Conservation (phyloP, 352 stramenopile genomes). For the Phytophthora sansomeana region DNA sequence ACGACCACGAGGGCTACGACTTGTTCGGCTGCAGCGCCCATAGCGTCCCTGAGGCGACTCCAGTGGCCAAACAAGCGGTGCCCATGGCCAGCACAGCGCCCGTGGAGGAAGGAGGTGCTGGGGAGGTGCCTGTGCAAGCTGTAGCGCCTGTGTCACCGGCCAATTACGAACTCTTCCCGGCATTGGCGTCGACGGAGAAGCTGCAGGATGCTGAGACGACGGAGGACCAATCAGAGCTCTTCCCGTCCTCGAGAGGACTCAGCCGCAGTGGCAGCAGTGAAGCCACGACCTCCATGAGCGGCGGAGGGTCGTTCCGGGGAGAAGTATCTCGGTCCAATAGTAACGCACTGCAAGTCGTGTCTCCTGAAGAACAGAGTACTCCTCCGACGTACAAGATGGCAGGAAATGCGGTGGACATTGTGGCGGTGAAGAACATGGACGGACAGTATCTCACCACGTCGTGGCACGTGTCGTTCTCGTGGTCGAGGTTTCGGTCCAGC, state of each 20-base stretch:
- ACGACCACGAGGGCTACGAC: constrained; percentile 44
- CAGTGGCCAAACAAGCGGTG: constrained; percentile 19
- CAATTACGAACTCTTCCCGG: constrained; percentile 56
- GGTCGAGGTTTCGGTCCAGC: constrained; percentile 74
- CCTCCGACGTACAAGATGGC: constrained; percentile 69
- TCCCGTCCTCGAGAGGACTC: constrained; percentile 28
- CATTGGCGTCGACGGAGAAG: constrained; percentile 29
- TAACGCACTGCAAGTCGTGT: constrained; percentile 16
- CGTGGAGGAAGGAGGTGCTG: constrained; percentile 37
- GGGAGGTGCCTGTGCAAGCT: constrained; percentile 32
- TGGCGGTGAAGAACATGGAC: constrained; percentile 70
- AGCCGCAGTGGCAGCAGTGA: constrained; percentile 30
- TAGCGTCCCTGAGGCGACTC: constrained; percentile 17
- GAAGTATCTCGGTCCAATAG: constrained; percentile 24
- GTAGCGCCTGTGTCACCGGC: constrained; percentile 28
- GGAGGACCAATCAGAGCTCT: constrained; percentile 38
- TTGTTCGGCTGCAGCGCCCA: constrained; percentile 36
- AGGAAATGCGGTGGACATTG: constrained; percentile 84
- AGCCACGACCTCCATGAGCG: constrained; percentile 11
- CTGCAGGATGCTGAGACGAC: constrained; percentile 4
- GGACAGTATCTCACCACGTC: constrained; percentile 70
- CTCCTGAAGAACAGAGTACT: constrained; percentile 11
- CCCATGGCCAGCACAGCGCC: constrained; percentile 39
- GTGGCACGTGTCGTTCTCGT: constrained; percentile 82
- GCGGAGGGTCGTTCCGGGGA: constrained; percentile 16